These are phyloP conservation scores for Saturnispora mendoncae DNA, from an alignment of 805 yeast genomes.

Conservation along the genomic window DNA sequence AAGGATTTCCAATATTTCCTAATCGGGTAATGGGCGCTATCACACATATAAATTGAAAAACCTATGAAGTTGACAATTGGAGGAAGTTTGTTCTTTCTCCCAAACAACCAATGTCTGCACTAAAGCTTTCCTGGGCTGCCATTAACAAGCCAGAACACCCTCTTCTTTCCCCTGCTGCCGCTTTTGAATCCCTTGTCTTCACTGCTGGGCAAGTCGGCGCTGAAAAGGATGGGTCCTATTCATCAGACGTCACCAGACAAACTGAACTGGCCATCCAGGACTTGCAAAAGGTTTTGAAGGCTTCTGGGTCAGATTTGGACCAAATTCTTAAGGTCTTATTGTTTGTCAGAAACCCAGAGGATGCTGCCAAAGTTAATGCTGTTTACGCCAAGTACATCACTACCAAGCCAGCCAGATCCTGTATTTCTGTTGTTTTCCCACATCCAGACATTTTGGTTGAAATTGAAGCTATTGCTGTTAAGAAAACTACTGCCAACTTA, in stretches of 20 bases:
- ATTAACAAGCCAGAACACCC: constrained; percentile 9
- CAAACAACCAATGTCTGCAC: not conserved
- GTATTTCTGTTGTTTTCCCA: constrained; percentile 44
- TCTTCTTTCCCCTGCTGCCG: constrained; percentile 16
- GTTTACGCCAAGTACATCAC: constrained; percentile 40
- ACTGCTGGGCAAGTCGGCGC: constrained; percentile 25
- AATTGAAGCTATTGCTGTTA: constrained; percentile 36
- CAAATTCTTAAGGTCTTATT: constrained; percentile 41
- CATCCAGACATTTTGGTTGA: constrained; percentile 43
- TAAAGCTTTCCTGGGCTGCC: constrained; percentile 6
- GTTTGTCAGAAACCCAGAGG: constrained; percentile 37
- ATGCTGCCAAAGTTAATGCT: constrained; percentile 36
- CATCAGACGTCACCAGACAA: constrained; percentile 37
- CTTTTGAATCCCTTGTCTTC: constrained; percentile 17
- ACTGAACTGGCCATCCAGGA: constrained; percentile 37
- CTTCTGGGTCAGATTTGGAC: constrained; percentile 38
- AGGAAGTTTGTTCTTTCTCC: too few species aligned
- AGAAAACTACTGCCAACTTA: constrained; percentile 21
- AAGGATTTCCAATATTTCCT: not conserved
- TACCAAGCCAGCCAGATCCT: constrained; percentile 44
- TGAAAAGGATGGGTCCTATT: constrained; percentile 30
- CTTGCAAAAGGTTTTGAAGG: constrained; percentile 33
- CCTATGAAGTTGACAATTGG: too few species aligned
- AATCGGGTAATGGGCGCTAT: not conserved
- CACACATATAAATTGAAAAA: too few species aligned